Percentiles rank a stretch among this genome's conserved stretches.
Conservation (phyloP, 176 grass and related monocot genomes). For the Oryza nivara region DNA sequence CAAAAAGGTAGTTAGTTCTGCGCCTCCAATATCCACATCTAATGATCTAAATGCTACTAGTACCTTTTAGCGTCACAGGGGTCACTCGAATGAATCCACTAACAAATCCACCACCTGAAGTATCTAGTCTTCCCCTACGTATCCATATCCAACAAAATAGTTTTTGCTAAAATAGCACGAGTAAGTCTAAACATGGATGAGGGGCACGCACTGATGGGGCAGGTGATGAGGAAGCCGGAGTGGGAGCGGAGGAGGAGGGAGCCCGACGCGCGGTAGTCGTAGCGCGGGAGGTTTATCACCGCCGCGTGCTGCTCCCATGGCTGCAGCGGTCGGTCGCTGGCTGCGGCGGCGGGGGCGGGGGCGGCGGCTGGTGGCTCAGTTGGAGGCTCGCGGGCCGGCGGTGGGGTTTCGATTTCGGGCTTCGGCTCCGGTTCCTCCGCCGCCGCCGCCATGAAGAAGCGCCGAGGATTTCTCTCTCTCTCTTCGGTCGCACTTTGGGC, state of each 20-base stretch:
- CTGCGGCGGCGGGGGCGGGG: neutral
- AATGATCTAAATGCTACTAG: neutral
- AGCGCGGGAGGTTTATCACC: conserved; percentile 90
- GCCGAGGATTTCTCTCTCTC: neutral
- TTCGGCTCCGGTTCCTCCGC: conserved; percentile 12
- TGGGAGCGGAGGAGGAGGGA: conserved; percentile 71
- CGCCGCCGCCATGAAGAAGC: conserved; percentile 48
- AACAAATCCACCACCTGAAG: conserved; percentile 6
- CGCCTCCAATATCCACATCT: neutral
- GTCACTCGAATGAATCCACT: conserved; percentile 9
- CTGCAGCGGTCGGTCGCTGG: conserved; percentile 39
- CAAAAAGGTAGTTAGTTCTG: neutral
- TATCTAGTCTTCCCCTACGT: neutral
- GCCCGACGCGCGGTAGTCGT: conserved; percentile 78
- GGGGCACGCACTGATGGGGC: conserved; percentile 79
- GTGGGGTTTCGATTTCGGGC: neutral
- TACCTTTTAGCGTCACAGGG: neutral
- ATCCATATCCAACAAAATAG: neutral
- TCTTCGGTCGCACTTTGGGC: neutral
- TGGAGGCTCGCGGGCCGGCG: conserved; percentile 21
- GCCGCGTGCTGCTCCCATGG: conserved; percentile 90
- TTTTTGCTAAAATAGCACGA: neutral
- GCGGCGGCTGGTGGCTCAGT: conserved; percentile 15
- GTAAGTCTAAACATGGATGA: conserved; percentile 5
- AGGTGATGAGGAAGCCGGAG: conserved; percentile 98